Base-by-base conservation (phyloP, 768 basidiomycete genomes). In the Lentinula raphanica region DNA sequence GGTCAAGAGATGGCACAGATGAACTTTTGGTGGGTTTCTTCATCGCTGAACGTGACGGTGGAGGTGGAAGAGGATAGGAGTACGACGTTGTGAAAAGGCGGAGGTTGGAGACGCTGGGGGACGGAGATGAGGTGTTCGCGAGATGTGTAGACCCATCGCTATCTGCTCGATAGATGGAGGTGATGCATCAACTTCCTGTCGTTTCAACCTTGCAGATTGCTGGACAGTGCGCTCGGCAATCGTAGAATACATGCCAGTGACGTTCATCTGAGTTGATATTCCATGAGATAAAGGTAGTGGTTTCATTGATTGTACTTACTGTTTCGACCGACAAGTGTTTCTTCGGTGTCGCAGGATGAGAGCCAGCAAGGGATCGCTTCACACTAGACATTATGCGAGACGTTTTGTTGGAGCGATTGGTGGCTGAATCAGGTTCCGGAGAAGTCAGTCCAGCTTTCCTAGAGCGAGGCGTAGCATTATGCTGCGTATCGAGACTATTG, bases 141-240 rank as follows among this genome's bases (percentile, higher is more conserved):
- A 90, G 29, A 87, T 73, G 68, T 90, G 88, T 23, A 90, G 76
- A 19, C 88, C 88, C 87, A 90, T 90, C 13, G 86, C 85, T 60
- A 90, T 90, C 71, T 90, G 88, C 64, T 87, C 83, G 39, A 88
- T 78, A 48, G 84, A 86, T 1, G 88, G 88, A 15, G 80, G 83
- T 21, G 73, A 66, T 25, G 73, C 58, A 27, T 75, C 61, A 28
- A 78, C 68, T 60, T 78, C 74, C 49, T 67, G 67, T 59, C 72
- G 65, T 59, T 72, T 78, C 53, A 72, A 68, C 61, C 69, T 74
- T 58, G 76, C 68, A 28, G 65, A 62, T 3, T 64, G 59, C 59
- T 65, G 49, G 23, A 69, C 46, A 59, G 64, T 64, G 58, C 72
- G 68, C 62, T 78, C 77, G 45, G 74, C 76, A 39, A 72, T 71